Evolutionary conservation across 2,329 filamentous ascomycete species (phyloP).

Genomic region (Talaromyces sp.): DNA sequence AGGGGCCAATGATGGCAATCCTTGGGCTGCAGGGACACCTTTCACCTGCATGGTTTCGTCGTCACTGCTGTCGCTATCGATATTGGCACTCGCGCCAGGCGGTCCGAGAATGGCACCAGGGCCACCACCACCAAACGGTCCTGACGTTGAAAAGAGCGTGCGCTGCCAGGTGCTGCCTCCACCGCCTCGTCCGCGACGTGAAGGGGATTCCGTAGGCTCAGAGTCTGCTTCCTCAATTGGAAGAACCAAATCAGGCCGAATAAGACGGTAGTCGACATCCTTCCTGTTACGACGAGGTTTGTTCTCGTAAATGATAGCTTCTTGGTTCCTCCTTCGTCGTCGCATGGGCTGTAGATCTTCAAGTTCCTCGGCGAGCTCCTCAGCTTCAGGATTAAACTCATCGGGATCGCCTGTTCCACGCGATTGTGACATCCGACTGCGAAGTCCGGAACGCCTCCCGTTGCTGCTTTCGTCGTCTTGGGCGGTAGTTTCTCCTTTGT

Average conservation of each 20-base stretch:
- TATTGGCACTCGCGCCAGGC: slow-evolving; percentile 67
- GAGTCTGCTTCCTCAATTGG: slow-evolving; percentile 72
- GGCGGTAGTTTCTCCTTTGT: slow-evolving; percentile 38
- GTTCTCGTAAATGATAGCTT: slow-evolving; percentile 33
- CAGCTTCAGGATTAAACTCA: slow-evolving; percentile 47
- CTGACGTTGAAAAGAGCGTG: slow-evolving; percentile 80
- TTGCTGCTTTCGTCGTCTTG: slow-evolving; percentile 45
- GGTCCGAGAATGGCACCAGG: slow-evolving; percentile 67
- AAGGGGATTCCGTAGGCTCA: slow-evolving; percentile 57
- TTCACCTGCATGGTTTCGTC: slow-evolving; percentile 68
- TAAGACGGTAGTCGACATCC: slow-evolving; percentile 80
- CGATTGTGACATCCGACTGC: slow-evolving; percentile 46
- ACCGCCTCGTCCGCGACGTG: slow-evolving; percentile 62
- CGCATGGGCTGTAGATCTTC: slow-evolving; percentile 47
- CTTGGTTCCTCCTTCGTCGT: slow-evolving; percentile 25
- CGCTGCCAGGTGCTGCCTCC: slow-evolving; percentile 64
- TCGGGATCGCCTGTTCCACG: slow-evolving; percentile 38
- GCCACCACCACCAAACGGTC: slow-evolving; percentile 83
- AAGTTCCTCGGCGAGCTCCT: slow-evolving; percentile 57
- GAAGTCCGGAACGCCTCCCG: slow-evolving; percentile 50
- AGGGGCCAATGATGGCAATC: slow-evolving; percentile 53
- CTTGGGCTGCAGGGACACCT: slow-evolving; percentile 55
- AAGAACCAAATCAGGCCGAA: slow-evolving; percentile 65
- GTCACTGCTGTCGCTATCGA: slow-evolving; percentile 94
- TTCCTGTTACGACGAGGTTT: slow-evolving; percentile 55